Evolutionary conservation across 306 rosid species (phyloP).

Genomic region (cucumber (Cucumis sativus)): Cucumber_9930_V3 NC_026657.2:7649501-7650000

Average conservation of each 20-base stretch:
- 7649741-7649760: conserved; percentile 28
- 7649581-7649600: conserved; percentile 33
- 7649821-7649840: conserved; percentile 1
- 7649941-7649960: neutral
- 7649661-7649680: neutral
- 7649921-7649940: conserved; percentile 25
- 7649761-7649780: conserved; percentile 14
- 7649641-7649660: conserved; percentile 34
- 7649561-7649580: conserved; percentile 32
- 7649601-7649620: conserved; percentile 27
- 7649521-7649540: neutral
- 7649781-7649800: conserved; percentile 20
- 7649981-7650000: conserved; percentile 29
- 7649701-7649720: conserved; percentile 39
- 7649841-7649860: conserved; percentile 3
- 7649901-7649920: conserved; percentile 20
- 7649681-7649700: conserved; percentile 12
- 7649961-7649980: conserved; percentile 20
- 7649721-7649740: conserved; percentile 75
- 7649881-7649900: conserved; percentile 82
- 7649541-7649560: neutral
- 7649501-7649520: neutral
- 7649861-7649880: conserved; percentile 30
- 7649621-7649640: conserved; percentile 32
- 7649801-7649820: conserved; percentile 19